Evolutionary conservation across 176 grass and related monocot genomes (phyloP).

Genomic region (Echinochloa phyllopogon): DNA sequence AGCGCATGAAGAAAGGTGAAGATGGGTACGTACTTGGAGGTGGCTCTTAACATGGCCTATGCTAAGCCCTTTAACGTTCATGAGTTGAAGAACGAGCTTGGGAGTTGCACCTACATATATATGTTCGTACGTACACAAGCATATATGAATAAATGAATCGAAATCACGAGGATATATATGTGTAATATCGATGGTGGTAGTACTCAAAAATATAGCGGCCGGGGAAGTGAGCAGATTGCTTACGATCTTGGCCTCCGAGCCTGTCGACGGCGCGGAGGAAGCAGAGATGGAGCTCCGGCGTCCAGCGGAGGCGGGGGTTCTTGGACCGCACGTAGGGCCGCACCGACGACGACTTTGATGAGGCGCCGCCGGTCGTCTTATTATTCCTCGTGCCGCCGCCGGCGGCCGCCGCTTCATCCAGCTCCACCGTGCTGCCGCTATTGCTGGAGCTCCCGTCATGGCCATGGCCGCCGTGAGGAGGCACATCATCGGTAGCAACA

Average conservation of each 20-base stretch:
- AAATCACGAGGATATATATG: not conserved
- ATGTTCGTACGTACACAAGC: not conserved
- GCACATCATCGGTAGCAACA: not conserved
- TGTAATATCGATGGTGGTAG: too few relatives aligned
- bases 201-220: too few relatives aligned
- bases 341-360: slow-evolving; percentile 15
- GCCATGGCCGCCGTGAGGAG: too few relatives aligned
- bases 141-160: not conserved
- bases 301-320: slow-evolving; percentile 84
- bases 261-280: slow-evolving; percentile 69
- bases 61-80: slow-evolving; percentile 79
- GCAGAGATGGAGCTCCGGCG: slow-evolving; percentile 68
- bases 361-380: not conserved
- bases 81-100: slow-evolving; percentile 73
- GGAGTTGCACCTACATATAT: slow-evolving; percentile 60
- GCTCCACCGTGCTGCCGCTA: slow-evolving; percentile 65
- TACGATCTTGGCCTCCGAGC: slow-evolving; percentile 79
- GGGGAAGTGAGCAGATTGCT: not conserved
- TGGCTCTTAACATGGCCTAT: slow-evolving; percentile 90
- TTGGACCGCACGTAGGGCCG: slow-evolving; percentile 72
- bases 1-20: not conserved
- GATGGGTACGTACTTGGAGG: slow-evolving; percentile 53
- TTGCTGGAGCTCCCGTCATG: slow-evolving; percentile 51
- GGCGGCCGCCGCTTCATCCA: slow-evolving; percentile 42
- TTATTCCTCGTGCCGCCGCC: not conserved